Evolutionary conservation across 345 rosid species (phyloP).

Genomic region (Gossypium australe): DNA sequence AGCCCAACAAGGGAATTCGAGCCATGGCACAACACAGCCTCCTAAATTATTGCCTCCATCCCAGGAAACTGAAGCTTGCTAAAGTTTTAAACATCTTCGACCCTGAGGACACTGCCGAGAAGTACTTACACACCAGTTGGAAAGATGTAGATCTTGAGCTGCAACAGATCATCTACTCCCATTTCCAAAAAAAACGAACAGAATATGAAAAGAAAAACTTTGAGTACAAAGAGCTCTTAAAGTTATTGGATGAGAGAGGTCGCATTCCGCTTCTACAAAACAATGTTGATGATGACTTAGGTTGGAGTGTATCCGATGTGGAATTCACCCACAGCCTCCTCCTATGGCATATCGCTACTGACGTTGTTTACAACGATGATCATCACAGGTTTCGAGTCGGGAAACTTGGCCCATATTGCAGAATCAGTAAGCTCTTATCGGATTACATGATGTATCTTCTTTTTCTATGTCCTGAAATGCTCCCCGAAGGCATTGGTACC

Average conservation of each 20-base stretch:
- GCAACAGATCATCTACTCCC: background rate
- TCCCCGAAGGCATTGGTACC: conserved; percentile 15
- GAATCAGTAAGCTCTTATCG: conserved; percentile 17
- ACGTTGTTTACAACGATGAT: conserved; percentile 11
- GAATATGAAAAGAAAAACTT: background rate
- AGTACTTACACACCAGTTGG: conserved; percentile 1
- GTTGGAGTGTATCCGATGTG: background rate
- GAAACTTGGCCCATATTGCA: background rate
- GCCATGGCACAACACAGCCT: conserved; percentile 21
- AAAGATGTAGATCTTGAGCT: background rate
- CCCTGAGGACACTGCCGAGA: background rate
- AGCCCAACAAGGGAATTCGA: background rate
- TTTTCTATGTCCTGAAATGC: conserved; percentile 3
- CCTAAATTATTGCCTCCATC: conserved; percentile 12
- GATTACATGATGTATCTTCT: conserved; percentile 17
- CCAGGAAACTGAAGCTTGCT: background rate
- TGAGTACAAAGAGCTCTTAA: background rate
- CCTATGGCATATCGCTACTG: conserved; percentile 30
- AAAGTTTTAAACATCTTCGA: background rate
- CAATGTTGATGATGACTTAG: background rate
- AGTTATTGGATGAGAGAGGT: conserved; percentile 6
- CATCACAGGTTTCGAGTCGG: background rate
- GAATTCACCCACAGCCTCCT: conserved; percentile 25
- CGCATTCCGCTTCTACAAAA: background rate
- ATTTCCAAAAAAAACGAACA: conserved; percentile 5